Conservation (phyloP, 2,329 filamentous ascomycete species). For the Arachnomyces sp. region DNA sequence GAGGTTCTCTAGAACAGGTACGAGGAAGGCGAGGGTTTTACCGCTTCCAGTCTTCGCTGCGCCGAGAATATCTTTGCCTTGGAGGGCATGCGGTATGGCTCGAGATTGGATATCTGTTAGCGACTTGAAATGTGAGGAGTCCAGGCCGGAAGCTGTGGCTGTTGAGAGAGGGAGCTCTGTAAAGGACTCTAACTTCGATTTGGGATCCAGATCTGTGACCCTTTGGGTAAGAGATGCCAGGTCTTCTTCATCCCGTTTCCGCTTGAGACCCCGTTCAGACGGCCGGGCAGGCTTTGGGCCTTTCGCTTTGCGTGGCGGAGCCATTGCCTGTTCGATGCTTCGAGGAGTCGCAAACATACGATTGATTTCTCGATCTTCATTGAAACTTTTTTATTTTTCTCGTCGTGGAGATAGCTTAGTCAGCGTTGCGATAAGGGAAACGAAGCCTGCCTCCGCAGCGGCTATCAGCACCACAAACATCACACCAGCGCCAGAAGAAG, state of each 20-base stretch:
- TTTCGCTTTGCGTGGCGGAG: slow-evolving; percentile 19
- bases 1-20: slow-evolving; percentile 87
- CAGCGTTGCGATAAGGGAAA: slow-evolving; percentile 25
- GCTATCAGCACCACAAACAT: slow-evolving; percentile 7
- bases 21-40: slow-evolving; percentile 86
- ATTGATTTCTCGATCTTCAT: slow-evolving; percentile 15
- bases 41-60: slow-evolving; percentile 93
- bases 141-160: slow-evolving; percentile 68
- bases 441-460: slow-evolving; percentile 5
- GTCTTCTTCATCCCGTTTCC: slow-evolving; percentile 40
- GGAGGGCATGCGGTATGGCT: slow-evolving; percentile 79
- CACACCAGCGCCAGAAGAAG: slow-evolving; percentile 6
- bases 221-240: slow-evolving; percentile 33
- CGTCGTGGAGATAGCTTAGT: slow-evolving; percentile 22
- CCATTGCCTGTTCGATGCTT: slow-evolving; percentile 19
- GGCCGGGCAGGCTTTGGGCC: slow-evolving; percentile 20
- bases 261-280: slow-evolving; percentile 30
- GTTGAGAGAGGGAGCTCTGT: slow-evolving; percentile 77
- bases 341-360: slow-evolving; percentile 2
- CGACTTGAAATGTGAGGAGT: slow-evolving; percentile 78
- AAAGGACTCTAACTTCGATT: slow-evolving; percentile 57
- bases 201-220: slow-evolving; percentile 38
- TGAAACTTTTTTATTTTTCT: slow-evolving; percentile 7
- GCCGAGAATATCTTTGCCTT: slow-evolving; percentile 79
- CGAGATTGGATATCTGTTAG: slow-evolving; percentile 86